phyloP scores from a whole-genome alignment of 768 basidiomycete genomes.

The Leccinum imitatum region DNA sequence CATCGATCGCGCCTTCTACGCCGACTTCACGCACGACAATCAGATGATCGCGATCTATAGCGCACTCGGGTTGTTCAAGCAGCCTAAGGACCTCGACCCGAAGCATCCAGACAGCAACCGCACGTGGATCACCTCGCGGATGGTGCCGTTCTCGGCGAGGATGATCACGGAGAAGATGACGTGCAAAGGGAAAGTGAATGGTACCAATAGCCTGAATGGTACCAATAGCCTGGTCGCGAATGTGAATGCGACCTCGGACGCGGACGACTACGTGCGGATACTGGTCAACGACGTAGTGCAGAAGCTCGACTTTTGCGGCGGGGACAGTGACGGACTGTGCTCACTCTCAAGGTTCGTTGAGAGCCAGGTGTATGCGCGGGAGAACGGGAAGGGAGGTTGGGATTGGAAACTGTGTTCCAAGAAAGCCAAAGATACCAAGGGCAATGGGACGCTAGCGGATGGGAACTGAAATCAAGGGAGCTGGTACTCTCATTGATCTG shows the following conservation, averaged over 20 bases:
- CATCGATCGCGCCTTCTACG: background rate
- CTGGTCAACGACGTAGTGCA: background rate
- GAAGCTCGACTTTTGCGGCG: background rate
- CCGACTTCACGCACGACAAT: background rate
- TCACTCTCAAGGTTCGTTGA: background rate
- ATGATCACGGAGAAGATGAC: conserved; percentile 63
- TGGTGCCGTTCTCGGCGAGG: conserved; percentile 72
- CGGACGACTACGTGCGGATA: background rate
- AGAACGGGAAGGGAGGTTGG: background rate
- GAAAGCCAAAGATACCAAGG: background rate
- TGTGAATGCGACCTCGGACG: background rate
- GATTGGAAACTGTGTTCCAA: background rate
- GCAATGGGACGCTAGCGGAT: background rate
- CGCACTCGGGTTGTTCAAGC: background rate
- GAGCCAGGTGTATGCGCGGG: background rate
- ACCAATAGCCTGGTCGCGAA: background rate
- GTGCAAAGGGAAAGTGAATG: background rate
- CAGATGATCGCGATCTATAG: background rate
- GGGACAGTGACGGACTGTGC: background rate
- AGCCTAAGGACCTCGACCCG: background rate
- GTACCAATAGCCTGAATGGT: background rate
- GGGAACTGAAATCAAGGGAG: too few species aligned
- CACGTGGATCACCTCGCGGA: conserved; percentile 10
- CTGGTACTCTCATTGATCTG: background rate
- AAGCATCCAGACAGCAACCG: background rate